Percentiles rank a stretch among this genome's conserved stretches.
phyloP scores from a whole-genome alignment of 2,329 filamentous ascomycete species.

The Colletotrichum aenigma region DNA sequence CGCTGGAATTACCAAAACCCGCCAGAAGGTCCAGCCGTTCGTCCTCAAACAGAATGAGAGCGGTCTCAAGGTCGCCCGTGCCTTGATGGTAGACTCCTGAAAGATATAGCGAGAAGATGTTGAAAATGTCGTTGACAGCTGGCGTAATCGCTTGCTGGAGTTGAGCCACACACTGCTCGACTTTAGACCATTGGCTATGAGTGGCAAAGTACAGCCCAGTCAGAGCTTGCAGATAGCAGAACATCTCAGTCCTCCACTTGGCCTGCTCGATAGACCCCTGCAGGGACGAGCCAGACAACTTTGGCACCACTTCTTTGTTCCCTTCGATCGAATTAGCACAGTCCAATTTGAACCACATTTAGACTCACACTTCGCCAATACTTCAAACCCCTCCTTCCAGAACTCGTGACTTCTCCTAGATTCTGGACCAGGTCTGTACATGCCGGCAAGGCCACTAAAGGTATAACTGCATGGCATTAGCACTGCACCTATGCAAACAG shows the following conservation, averaged over 20 bases:
- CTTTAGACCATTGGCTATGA: slow-evolving; percentile 71
- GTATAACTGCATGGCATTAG: slow-evolving; percentile 49
- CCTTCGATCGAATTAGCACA: slow-evolving; percentile 10
- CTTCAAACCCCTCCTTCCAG: slow-evolving; percentile 47
- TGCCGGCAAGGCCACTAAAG: slow-evolving; percentile 55
- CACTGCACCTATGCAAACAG: not conserved
- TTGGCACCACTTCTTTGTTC: slow-evolving; percentile 30
- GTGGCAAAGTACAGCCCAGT: slow-evolving; percentile 73
- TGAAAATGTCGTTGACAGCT: slow-evolving; percentile 34
- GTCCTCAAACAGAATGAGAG: slow-evolving; percentile 70
- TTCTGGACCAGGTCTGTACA: slow-evolving; percentile 39
- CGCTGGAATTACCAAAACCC: slow-evolving; percentile 38
- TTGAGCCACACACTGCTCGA: slow-evolving; percentile 60
- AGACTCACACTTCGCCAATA: slow-evolving; percentile 51
- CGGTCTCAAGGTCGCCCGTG: slow-evolving; percentile 72
- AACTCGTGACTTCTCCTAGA: slow-evolving; percentile 33
- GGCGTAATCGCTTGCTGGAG: slow-evolving; percentile 41
- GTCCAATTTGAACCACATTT: too few species aligned
- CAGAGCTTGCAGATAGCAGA: slow-evolving; percentile 74
- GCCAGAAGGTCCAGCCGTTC: slow-evolving; percentile 59
- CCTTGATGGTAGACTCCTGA: slow-evolving; percentile 78
- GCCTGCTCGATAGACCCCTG: slow-evolving; percentile 62
- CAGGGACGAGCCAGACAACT: slow-evolving; percentile 53
- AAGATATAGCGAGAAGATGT: slow-evolving; percentile 71
- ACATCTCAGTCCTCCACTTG: slow-evolving; percentile 69